Percentiles rank a stretch among this genome's conserved stretches.
phyloP scores from a whole-genome alignment of 768 basidiomycete species.

The Lentinula boryana region DNA sequence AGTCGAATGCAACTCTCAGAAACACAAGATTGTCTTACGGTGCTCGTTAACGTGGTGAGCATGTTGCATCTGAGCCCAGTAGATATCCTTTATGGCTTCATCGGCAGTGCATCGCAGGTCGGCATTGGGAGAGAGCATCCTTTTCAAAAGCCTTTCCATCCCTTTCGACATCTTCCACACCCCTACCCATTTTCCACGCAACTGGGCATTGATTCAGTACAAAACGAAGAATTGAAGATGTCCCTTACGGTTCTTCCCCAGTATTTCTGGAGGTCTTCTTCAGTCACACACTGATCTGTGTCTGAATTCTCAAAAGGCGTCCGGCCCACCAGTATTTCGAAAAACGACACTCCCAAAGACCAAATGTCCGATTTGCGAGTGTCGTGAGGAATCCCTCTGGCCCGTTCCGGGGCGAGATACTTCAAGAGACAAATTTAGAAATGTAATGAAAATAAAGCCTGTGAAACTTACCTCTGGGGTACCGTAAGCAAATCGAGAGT shows the following conservation, averaged over 20 bases:
- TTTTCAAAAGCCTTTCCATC: slow-evolving; percentile 61
- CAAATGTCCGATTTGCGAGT: slow-evolving; percentile 88
- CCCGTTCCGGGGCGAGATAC: slow-evolving; percentile 92
- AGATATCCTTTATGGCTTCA: slow-evolving; percentile 60
- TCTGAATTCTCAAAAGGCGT: slow-evolving; percentile 88
- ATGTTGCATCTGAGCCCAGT: slow-evolving; percentile 42
- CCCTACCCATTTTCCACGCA: slow-evolving; percentile 85
- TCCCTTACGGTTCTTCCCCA: slow-evolving; percentile 71
- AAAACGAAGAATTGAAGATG: neutral
- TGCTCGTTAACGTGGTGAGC: neutral
- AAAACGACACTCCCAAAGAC: slow-evolving; percentile 87
- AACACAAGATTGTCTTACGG: neutral
- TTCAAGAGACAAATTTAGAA: slow-evolving; percentile 20
- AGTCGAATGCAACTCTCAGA: neutral
- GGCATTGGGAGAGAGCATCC: slow-evolving; percentile 81
- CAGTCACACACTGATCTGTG: slow-evolving; percentile 69
- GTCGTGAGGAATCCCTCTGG: slow-evolving; percentile 83
- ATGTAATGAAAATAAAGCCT: slow-evolving; percentile 1
- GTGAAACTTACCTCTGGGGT: slow-evolving; percentile 71
- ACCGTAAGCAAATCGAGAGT: slow-evolving; percentile 80
- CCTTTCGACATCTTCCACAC: slow-evolving; percentile 62
- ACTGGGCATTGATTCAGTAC: slow-evolving; percentile 25
- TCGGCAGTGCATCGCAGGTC: slow-evolving; percentile 68
- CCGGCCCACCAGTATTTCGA: slow-evolving; percentile 87
- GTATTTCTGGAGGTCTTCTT: slow-evolving; percentile 81